phyloP scores from a whole-genome alignment of 2,329 filamentous ascomycete genomes.

The Ceratocystis destructans region DNA sequence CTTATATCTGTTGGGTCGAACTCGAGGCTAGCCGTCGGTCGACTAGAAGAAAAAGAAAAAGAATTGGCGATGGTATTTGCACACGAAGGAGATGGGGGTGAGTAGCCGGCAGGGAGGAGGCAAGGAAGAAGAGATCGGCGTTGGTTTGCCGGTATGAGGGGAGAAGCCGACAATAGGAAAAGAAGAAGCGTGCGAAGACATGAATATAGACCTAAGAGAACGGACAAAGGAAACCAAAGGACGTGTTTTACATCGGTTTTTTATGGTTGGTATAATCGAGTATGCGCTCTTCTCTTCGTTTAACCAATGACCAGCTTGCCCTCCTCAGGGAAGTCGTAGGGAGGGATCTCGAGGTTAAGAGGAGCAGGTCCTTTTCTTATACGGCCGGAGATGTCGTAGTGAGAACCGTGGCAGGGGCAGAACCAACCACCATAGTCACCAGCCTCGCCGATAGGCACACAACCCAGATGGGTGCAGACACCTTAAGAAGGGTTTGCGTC shows the following conservation, averaged over 20 bases:
- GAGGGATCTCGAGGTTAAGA: slow-evolving; percentile 89
- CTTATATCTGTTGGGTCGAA: slow-evolving; percentile 12
- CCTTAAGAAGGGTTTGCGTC: slow-evolving; percentile 35
- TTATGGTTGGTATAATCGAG: slow-evolving; percentile 16
- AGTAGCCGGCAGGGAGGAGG: neutral
- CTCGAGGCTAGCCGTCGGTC: neutral
- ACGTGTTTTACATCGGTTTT: slow-evolving; percentile 18
- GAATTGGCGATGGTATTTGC: slow-evolving; percentile 13
- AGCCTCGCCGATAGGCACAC: slow-evolving; percentile 96
- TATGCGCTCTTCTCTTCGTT: slow-evolving; percentile 25
- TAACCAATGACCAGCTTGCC: slow-evolving; percentile 88
- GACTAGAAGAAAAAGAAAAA: slow-evolving; percentile 3
- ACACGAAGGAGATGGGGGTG: slow-evolving; percentile 7
- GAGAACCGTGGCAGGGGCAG: slow-evolving; percentile 99
- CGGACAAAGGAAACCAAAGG: slow-evolving; percentile 10
- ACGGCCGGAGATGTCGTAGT: slow-evolving; percentile 99
- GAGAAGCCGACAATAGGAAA: neutral
- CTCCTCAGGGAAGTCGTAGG: slow-evolving; percentile 86
- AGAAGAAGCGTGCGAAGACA: slow-evolving; percentile 2
- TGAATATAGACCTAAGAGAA: slow-evolving; percentile 12
- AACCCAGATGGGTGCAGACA: slow-evolving; percentile 98
- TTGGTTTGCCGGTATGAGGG: slow-evolving; percentile 1
- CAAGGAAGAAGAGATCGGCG: neutral
- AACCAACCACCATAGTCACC: slow-evolving; percentile 99
- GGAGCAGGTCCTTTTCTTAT: slow-evolving; percentile 95